These are phyloP conservation scores for Cryptosporidium andersoni DNA, from an alignment of 169 alveolate genomes.

Conservation along the genomic window DNA sequence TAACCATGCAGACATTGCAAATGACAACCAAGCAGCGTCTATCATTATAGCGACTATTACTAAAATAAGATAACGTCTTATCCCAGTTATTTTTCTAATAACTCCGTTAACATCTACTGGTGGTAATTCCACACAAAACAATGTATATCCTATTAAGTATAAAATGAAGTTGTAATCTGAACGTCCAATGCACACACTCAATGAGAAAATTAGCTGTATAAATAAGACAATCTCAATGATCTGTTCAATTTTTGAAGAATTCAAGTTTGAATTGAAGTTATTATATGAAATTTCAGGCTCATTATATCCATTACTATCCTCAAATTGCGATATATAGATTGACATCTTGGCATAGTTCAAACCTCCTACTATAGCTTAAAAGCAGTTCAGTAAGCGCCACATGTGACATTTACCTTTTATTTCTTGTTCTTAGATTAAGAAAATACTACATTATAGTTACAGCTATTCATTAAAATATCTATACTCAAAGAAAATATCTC, in stretches of 20 bases:
- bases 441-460: no score
- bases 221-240: slow-evolving; percentile 33
- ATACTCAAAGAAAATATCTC: no score
- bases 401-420: no score
- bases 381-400: no score
- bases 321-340: no score
- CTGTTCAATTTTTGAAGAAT: slow-evolving; percentile 10
- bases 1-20: slow-evolving; percentile 51
- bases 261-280: no score
- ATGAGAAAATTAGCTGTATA: slow-evolving; percentile 46
- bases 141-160: slow-evolving; percentile 41
- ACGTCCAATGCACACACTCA: slow-evolving; percentile 54
- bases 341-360: no score
- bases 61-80: slow-evolving; percentile 39
- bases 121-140: slow-evolving; percentile 58
- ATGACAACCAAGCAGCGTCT: slow-evolving; percentile 57
- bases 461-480: no score
- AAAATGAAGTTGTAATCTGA: slow-evolving; percentile 52
- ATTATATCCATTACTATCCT: no score
- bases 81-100: slow-evolving; percentile 65
- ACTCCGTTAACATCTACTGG: slow-evolving; percentile 57
- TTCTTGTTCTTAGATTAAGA: no score
- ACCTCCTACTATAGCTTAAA: no score
- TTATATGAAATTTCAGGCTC: no score
- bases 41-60: slow-evolving; percentile 27